Evolutionary conservation across 768 basidiomycete species (phyloP).

Genomic region (Podaxis sp.): DNA sequence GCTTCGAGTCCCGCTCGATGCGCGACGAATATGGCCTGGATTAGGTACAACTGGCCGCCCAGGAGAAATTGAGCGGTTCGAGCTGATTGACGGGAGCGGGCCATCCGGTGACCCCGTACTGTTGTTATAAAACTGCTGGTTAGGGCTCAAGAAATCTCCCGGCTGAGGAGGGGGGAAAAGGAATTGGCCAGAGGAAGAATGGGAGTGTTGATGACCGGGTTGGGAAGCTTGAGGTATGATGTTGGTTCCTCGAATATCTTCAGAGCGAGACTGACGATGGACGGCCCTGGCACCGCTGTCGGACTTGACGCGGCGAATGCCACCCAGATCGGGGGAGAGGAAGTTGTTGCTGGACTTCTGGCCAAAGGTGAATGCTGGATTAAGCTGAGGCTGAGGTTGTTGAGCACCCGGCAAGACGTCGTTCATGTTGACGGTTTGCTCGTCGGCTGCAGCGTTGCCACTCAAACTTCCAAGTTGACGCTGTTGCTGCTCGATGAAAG

Average conservation of each 20-base stretch:
- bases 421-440: conserved; percentile 35
- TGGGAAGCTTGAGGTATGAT: background rate
- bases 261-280: conserved; percentile 57
- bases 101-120: conserved; percentile 8
- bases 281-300: conserved; percentile 38
- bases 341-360: conserved; percentile 24
- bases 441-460: conserved; percentile 16
- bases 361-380: conserved; percentile 28
- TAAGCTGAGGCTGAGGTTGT: conserved; percentile 15
- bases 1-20: conserved; percentile 39
- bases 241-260: conserved; percentile 44
- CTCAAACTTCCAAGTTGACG: conserved; percentile 22
- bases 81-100: conserved; percentile 22
- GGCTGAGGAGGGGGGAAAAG: conserved; percentile 14
- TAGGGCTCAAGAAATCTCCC: conserved; percentile 18
- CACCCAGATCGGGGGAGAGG: conserved; percentile 30
- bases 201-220: conserved; percentile 10
- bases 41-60: conserved; percentile 16
- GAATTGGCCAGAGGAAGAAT: conserved; percentile 14
- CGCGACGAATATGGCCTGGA: conserved; percentile 36
- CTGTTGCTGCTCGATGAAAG: conserved; percentile 25
- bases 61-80: conserved; percentile 11
- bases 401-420: conserved; percentile 35
- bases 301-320: conserved; percentile 52
- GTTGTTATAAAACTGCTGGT: conserved; percentile 15